A percentile compares a stretch with the other conserved stretches of the same genome.
These are phyloP conservation scores for Termitomyces heimii DNA, from an alignment of 768 basidiomycete genomes.

Conservation along the genomic window DNA sequence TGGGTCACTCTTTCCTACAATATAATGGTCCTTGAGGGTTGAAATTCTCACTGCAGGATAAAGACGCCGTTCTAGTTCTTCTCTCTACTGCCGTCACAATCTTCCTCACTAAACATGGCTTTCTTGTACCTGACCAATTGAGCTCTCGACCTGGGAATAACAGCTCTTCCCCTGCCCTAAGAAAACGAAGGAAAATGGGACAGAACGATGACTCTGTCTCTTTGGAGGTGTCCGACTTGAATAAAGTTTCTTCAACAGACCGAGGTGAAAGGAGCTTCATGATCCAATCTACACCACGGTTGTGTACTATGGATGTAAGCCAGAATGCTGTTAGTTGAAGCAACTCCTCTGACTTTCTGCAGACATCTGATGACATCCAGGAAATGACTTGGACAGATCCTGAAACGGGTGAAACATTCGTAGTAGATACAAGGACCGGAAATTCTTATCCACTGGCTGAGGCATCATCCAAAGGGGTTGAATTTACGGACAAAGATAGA, in stretches of 20 bases:
- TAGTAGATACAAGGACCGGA: constrained; percentile 65
- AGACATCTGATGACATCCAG: constrained; percentile 18
- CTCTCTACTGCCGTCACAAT: constrained; percentile 51
- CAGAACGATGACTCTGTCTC: constrained; percentile 29
- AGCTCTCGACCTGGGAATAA: neutral
- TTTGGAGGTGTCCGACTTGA: constrained; percentile 18
- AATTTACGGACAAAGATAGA: constrained; percentile 1
- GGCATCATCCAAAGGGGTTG: constrained; percentile 5
- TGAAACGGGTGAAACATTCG: constrained; percentile 48
- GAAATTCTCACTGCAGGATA: constrained; percentile 39
- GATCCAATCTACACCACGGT: neutral
- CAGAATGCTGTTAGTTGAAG: neutral
- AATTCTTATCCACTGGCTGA: constrained; percentile 44
- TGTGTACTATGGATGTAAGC: constrained; percentile 5
- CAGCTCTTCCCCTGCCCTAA: constrained; percentile 26
- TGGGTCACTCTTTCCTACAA: constrained; percentile 23
- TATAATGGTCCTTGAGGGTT: constrained; percentile 3
- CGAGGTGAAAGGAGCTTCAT: neutral
- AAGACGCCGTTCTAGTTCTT: constrained; percentile 46
- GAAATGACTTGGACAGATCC: constrained; percentile 59
- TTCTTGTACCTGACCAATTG: constrained; percentile 27
- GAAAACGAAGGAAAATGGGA: constrained; percentile 46
- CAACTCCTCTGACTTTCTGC: neutral
- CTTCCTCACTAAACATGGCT: constrained; percentile 64
- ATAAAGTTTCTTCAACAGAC: neutral